These are phyloP conservation scores for Schwanniomyces etchellsii DNA, from an alignment of 1,139 yeast species.

Conservation along the genomic window DNA sequence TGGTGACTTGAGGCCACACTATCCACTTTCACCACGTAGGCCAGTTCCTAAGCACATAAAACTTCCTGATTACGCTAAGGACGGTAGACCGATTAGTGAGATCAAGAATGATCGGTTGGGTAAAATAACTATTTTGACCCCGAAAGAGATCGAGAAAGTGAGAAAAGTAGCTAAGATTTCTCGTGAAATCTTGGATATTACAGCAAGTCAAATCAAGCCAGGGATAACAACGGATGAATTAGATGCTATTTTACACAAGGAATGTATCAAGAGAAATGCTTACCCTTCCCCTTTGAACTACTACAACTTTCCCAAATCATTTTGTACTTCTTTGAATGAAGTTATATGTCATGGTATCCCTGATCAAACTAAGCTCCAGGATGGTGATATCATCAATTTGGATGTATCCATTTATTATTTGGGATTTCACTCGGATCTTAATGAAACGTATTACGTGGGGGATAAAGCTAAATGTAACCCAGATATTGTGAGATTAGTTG, in stretches of 20 bases:
- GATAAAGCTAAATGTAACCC: conserved; percentile 73
- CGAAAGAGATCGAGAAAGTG: conserved; percentile 67
- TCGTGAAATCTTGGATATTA: conserved; percentile 81
- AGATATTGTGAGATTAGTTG: conserved; percentile 82
- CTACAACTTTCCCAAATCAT: conserved; percentile 87
- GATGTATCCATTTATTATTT: conserved; percentile 82
- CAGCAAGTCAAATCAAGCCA: conserved; percentile 77
- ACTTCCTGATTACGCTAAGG: conserved; percentile 78
- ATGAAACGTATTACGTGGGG: conserved; percentile 96
- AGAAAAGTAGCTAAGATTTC: conserved; percentile 71
- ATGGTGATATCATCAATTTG: conserved; percentile 91
- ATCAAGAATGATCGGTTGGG: conserved; percentile 66
- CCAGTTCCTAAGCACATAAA: conserved; percentile 65
- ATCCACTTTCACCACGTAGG: conserved; percentile 75
- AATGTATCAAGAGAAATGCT: conserved; percentile 81
- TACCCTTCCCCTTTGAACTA: conserved; percentile 96
- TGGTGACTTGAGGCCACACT: conserved; percentile 71
- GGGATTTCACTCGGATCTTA: conserved; percentile 91
- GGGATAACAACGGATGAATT: conserved; percentile 94
- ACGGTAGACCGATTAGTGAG: conserved; percentile 79
- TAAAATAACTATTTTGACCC: conserved; percentile 55
- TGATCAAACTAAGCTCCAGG: conserved; percentile 76
- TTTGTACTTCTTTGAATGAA: conserved; percentile 93
- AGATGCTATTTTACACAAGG: conserved; percentile 81
- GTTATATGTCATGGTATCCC: conserved; percentile 98